Base-by-base conservation (phyloP, 805 yeast genomes). In the Starmerella apis region DNA sequence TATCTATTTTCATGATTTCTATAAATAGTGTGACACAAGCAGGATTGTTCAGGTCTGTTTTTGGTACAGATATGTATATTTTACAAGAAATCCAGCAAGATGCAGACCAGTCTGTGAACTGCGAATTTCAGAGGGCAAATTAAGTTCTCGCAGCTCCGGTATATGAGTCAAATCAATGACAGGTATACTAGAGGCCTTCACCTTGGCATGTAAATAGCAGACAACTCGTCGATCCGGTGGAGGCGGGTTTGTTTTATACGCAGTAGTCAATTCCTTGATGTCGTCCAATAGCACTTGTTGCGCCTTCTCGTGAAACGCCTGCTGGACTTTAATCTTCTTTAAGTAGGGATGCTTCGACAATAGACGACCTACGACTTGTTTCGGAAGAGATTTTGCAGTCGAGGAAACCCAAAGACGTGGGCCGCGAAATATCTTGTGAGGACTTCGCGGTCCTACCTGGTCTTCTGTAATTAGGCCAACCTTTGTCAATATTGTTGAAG, bases 401-500 rank as follows among this genome's bases (percentile, higher is more conserved):
- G 52, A 14, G 4, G 48, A 43, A 16, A 47, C 32, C 50, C 52
- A 48, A 1, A 50, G 16, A 3, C 59, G 51, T 18, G 52, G 52
- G 11, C 56, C 56, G 11, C 33, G 30, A 13, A 36, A 7, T 1
- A 33, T 11, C 9, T 8, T 19, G 13, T 14, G 18, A 0, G 49
- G 24, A 22, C 50, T 47, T 14, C 53, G 31, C 39, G 47, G 54
- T 13, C 60, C 59, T 25, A 51, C 24, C 27, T 33, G 30, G 19
- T 32, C 37, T 28, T 55, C 56, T 23, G 50, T 51, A 28, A 49
- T 61, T 11, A 59, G 36, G 30, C 67, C 63, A 37, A 73, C 46
- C 19, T 67, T 69, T 0, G 66, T 50, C 41, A 74, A 54, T 7
- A 73, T 49, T 9, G 68, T 68, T 24, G 67, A 60, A 0, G 79